A percentile compares a stretch with the other conserved stretches of the same genome.
phyloP scores from a whole-genome alignment of 2,329 filamentous ascomycete genomes.

The Ascochyta pisi region DNA sequence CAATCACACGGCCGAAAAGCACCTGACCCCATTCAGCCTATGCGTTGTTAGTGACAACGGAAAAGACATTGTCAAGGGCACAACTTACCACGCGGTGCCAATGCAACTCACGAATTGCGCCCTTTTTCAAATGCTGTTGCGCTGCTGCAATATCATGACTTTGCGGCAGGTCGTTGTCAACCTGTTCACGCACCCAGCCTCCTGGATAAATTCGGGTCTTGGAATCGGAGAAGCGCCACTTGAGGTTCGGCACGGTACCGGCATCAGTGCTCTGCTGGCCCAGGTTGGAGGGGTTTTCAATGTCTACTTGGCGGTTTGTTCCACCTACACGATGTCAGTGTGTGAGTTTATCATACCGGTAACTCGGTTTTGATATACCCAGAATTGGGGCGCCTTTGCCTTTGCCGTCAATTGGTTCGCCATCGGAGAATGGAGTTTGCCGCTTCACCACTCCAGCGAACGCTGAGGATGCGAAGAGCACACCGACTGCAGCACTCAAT shows the following conservation, averaged over 20 bases:
- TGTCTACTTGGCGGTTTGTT: conserved; percentile 67
- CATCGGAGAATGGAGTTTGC: conserved; percentile 55
- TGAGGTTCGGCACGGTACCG: conserved; percentile 70
- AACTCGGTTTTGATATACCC: conserved; percentile 51
- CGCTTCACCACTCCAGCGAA: conserved; percentile 32
- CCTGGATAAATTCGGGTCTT: conserved; percentile 68
- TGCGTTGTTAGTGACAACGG: background rate
- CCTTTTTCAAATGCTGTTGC: conserved; percentile 72
- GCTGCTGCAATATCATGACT: conserved; percentile 72
- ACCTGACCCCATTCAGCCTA: conserved; percentile 70
- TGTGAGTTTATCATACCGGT: background rate
- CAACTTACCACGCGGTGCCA: conserved; percentile 64
- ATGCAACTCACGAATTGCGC: conserved; percentile 71
- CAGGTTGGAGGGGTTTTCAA: conserved; percentile 69
- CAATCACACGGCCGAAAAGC: conserved; percentile 63
- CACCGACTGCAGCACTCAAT: background rate
- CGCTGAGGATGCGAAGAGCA: conserved; percentile 21
- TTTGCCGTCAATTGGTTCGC: conserved; percentile 63
- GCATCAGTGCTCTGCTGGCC: conserved; percentile 67
- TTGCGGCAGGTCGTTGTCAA: conserved; percentile 69
- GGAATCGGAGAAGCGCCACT: conserved; percentile 73
- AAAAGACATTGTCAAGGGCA: too few relatives aligned
- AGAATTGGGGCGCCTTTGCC: conserved; percentile 66
- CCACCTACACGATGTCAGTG: conserved; percentile 57
- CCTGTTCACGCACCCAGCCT: conserved; percentile 71